These are phyloP conservation scores for Eucalyptus marginata DNA, from an alignment of 345 rosid species.

Conservation along the genomic window DNA sequence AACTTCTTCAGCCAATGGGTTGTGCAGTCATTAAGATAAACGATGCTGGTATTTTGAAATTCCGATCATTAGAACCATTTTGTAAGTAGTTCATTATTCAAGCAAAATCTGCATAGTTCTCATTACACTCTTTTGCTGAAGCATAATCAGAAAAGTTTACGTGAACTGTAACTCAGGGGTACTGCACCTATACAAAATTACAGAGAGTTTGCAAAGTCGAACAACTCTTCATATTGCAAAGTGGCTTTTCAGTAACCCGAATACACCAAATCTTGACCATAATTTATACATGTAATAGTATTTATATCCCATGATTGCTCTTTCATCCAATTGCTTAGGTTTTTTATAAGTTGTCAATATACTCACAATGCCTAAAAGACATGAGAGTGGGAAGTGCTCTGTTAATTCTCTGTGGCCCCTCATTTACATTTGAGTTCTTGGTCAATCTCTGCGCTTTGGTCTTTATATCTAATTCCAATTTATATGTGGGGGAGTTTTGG, in stretches of 20 bases:
- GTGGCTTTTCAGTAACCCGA: not conserved
- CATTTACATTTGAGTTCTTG: not conserved
- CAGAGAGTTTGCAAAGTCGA: not conserved
- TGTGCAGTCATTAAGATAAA: not conserved
- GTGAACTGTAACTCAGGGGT: not conserved
- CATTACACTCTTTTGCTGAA: not conserved
- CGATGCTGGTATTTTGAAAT: not conserved
- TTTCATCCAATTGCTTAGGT: not conserved
- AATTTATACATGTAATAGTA: not conserved
- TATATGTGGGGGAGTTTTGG: not conserved
- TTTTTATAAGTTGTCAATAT: not conserved
- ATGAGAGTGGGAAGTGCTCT: not conserved
- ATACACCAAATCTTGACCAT: not conserved
- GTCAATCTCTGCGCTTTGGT: not conserved
- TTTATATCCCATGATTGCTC: not conserved
- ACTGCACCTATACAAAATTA: not conserved
- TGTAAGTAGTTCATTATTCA: not conserved
- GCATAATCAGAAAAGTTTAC: not conserved
- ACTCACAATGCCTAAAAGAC: not conserved
- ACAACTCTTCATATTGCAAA: too few relatives aligned
- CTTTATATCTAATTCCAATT: not conserved
- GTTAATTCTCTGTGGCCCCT: not conserved
- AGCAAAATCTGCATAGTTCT: not conserved
- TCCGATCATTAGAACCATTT: not conserved
- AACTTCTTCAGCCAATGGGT: not conserved